These are phyloP conservation scores for Monosporozyma solicola DNA, from an alignment of 805 yeast genomes.

Conservation along the genomic window DNA sequence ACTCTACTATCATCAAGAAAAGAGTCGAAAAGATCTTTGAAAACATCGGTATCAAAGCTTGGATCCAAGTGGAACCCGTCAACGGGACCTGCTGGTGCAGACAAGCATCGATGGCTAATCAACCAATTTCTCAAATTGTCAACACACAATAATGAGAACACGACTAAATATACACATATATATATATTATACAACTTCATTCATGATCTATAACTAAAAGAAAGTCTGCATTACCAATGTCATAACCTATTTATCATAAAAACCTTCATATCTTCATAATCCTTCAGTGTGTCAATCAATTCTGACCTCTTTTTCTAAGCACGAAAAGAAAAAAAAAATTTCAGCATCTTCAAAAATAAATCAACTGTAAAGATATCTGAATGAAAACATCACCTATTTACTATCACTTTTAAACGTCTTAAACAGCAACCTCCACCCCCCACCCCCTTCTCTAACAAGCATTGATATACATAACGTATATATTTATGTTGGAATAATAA, in stretches of 20 bases:
- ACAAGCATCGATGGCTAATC: constrained; percentile 1
- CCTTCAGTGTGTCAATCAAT: background rate
- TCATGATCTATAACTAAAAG: too few relatives aligned
- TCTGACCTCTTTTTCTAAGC: background rate
- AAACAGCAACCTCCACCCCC: background rate
- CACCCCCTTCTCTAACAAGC: background rate
- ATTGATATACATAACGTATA: background rate
- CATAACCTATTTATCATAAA: background rate
- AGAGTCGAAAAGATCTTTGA: constrained; percentile 50
- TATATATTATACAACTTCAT: too few relatives aligned
- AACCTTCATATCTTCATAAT: background rate
- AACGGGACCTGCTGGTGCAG: constrained; percentile 65
- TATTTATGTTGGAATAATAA: background rate
- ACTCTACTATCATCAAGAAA: constrained; percentile 47
- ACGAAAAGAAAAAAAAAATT: background rate
- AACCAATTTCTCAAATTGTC: background rate
- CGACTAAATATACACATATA: background rate
- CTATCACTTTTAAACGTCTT: background rate
- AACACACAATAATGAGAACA: background rate
- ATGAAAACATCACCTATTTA: background rate
- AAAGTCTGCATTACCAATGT: too few relatives aligned
- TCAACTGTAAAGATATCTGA: background rate
- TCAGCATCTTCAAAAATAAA: background rate
- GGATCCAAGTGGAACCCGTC: constrained; percentile 62
- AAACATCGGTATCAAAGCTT: constrained; percentile 40